Percentiles rank a stretch among this genome's conserved stretches.
phyloP scores from a whole-genome alignment of 495 filamentous ascomycete species.

The Tirmania nivea region DNA sequence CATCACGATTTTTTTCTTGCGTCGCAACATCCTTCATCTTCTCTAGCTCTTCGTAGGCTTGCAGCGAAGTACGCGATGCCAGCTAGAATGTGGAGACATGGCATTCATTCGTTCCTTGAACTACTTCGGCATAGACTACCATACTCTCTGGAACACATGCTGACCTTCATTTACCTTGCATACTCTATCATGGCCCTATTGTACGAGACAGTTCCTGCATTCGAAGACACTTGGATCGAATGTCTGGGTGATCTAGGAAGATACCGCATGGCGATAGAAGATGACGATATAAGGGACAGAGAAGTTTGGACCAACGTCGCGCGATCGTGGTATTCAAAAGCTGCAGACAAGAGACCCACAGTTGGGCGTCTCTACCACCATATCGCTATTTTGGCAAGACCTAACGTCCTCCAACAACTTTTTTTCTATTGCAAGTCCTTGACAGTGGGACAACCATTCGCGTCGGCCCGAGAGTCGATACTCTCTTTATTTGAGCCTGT shows the following conservation, averaged over 20 bases:
- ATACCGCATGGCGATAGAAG: constrained; percentile 62
- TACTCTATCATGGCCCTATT: constrained; percentile 65
- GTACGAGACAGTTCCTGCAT: constrained; percentile 50
- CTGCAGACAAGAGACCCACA: constrained; percentile 44
- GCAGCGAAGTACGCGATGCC: constrained; percentile 60
- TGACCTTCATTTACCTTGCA: constrained; percentile 59
- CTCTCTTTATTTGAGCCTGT: constrained; percentile 39
- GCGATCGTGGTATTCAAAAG: constrained; percentile 60
- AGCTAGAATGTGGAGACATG: constrained; percentile 66
- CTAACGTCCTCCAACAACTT: constrained; percentile 49
- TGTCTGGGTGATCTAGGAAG: constrained; percentile 60
- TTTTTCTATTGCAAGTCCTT: constrained; percentile 39
- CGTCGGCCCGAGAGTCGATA: constrained; percentile 37
- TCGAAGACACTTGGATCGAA: constrained; percentile 77
- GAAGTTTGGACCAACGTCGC: constrained; percentile 63
- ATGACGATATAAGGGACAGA: constrained; percentile 44
- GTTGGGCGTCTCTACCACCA: constrained; percentile 68
- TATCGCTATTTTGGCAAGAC: constrained; percentile 57
- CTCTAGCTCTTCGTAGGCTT: constrained; percentile 31
- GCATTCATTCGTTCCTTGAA: constrained; percentile 59
- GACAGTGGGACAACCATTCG: constrained; percentile 24
- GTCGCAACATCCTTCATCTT: constrained; percentile 50
- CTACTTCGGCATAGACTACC: constrained; percentile 48
- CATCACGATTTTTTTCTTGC: constrained; percentile 69
- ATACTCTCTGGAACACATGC: constrained; percentile 51